Evolutionary conservation across 2,329 filamentous ascomycete species (phyloP).

Genomic region (Eutypella sp.): DNA sequence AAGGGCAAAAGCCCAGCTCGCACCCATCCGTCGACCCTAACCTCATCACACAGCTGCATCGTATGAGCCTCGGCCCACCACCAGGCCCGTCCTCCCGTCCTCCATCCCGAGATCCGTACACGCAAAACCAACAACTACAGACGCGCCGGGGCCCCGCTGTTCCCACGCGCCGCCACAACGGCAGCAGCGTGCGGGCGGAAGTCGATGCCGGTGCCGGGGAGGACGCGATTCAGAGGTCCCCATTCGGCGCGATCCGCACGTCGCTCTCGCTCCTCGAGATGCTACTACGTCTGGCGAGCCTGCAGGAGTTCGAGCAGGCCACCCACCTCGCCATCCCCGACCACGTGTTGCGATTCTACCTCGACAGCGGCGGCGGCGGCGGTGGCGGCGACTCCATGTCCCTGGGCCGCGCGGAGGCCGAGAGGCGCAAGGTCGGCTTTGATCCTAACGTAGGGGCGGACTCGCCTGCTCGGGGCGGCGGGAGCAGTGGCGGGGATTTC

Average conservation of each 20-base stretch:
- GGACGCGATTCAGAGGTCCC: slow-evolving; percentile 40
- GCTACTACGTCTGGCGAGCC: slow-evolving; percentile 75
- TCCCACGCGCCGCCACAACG: not conserved
- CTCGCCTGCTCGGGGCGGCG: slow-evolving; percentile 6
- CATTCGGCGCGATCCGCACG: slow-evolving; percentile 47
- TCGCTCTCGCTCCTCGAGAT: slow-evolving; percentile 79
- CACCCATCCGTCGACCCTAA: slow-evolving; percentile 23
- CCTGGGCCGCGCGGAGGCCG: slow-evolving; percentile 41
- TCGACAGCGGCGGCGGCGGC: slow-evolving; percentile 37
- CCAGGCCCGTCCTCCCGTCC: slow-evolving; percentile 12
- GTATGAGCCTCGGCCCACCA: slow-evolving; percentile 39
- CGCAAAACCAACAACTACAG: not conserved
- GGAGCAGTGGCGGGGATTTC: not conserved
- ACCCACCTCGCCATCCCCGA: slow-evolving; percentile 88
- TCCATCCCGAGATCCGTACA: slow-evolving; percentile 12
- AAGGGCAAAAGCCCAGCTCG: slow-evolving; percentile 8
- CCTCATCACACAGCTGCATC: slow-evolving; percentile 25
- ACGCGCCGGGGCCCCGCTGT: not conserved
- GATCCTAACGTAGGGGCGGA: slow-evolving; percentile 55
- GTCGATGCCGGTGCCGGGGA: too few relatives aligned
- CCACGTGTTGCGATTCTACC: slow-evolving; percentile 83
- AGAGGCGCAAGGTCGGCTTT: slow-evolving; percentile 48
- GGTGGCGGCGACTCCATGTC: slow-evolving; percentile 38
- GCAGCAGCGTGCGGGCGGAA: not conserved
- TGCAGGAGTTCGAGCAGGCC: slow-evolving; percentile 88